phyloP scores from a whole-genome alignment of 2,329 filamentous ascomycete genomes.

The Parasarocladium wereldwijsianum region DNA sequence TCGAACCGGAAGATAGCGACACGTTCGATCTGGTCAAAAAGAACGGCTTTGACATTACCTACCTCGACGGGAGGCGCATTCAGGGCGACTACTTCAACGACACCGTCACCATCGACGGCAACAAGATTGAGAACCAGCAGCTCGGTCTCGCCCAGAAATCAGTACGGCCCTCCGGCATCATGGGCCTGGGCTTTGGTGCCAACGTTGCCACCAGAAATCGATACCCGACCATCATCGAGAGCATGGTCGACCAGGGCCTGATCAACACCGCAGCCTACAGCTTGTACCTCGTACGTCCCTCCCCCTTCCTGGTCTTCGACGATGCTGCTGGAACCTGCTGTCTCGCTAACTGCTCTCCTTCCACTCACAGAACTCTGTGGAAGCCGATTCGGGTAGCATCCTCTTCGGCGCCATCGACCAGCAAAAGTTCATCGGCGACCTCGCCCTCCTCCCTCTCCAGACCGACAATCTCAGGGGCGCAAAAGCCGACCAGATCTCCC shows the following conservation, averaged over 20 bases:
- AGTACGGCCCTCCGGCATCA: conserved; percentile 36
- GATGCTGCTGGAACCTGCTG: too few relatives aligned
- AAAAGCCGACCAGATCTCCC: conserved; percentile 22
- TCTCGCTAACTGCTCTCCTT: too few relatives aligned
- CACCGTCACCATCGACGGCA: conserved; percentile 33
- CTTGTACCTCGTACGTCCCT: conserved; percentile 37
- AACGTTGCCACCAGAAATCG: conserved; percentile 27
- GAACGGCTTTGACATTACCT: conserved; percentile 41
- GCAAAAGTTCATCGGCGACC: conserved; percentile 49
- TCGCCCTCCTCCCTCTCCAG: conserved; percentile 30
- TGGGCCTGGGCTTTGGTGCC: conserved; percentile 42
- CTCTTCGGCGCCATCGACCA: conserved; percentile 71
- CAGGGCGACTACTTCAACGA: conserved; percentile 44
- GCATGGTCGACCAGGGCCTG: conserved; percentile 44
- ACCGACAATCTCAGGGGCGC: conserved; percentile 19
- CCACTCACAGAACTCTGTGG: conserved; percentile 37
- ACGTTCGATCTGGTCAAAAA: conserved; percentile 28
- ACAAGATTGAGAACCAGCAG: conserved; percentile 33
- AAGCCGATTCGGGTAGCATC: conserved; percentile 50
- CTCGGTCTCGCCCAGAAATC: conserved; percentile 37
- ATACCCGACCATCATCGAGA: conserved; percentile 47
- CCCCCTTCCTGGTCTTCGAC: neutral
- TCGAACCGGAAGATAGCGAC: conserved; percentile 28
- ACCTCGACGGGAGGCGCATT: conserved; percentile 42
- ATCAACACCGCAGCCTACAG: conserved; percentile 54